Percentiles rank a stretch among this genome's conserved stretches.
phyloP scores from a whole-genome alignment of 495 filamentous ascomycete species.

The Darksidea phi region DNA sequence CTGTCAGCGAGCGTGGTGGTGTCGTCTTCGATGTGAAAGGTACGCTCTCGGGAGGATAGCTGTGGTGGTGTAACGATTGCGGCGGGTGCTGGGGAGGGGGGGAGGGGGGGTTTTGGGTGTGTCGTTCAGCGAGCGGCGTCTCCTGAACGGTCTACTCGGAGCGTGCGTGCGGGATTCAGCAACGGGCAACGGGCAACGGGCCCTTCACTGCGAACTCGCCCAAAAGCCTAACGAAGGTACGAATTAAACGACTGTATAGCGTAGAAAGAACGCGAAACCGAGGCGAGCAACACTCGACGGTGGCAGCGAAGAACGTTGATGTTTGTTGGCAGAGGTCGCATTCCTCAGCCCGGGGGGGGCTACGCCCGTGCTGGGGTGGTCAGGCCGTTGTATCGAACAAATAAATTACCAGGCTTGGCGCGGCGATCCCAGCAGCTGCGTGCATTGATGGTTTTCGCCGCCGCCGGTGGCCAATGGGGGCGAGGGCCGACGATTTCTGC shows the following conservation, averaged over 20 bases:
- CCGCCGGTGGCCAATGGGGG: background rate
- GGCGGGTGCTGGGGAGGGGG: background rate
- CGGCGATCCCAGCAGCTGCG: background rate
- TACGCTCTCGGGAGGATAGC: background rate
- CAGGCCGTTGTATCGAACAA: background rate
- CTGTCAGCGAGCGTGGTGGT: slow-evolving; percentile 1
- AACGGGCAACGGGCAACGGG: background rate
- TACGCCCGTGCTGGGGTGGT: background rate
- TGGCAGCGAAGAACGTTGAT: slow-evolving; percentile 14
- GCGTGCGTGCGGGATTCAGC: background rate
- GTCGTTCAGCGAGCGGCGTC: slow-evolving; percentile 1
- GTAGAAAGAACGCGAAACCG: slow-evolving; percentile 7
- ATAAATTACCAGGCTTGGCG: background rate
- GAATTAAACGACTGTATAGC: slow-evolving; percentile 33
- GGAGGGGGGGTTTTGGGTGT: background rate
- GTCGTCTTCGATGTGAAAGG: background rate
- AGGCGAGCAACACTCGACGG: slow-evolving; percentile 1
- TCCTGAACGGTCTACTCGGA: background rate
- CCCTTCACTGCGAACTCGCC: background rate
- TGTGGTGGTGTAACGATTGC: slow-evolving; percentile 1
- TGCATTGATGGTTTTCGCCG: background rate
- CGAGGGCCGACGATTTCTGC: background rate
- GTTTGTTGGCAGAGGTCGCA: slow-evolving; percentile 13
- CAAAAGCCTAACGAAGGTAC: slow-evolving; percentile 19
- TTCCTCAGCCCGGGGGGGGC: background rate